These are phyloP conservation scores for Cajanus cajan DNA, from an alignment of 306 rosid species.

Conservation along the genomic window DNA sequence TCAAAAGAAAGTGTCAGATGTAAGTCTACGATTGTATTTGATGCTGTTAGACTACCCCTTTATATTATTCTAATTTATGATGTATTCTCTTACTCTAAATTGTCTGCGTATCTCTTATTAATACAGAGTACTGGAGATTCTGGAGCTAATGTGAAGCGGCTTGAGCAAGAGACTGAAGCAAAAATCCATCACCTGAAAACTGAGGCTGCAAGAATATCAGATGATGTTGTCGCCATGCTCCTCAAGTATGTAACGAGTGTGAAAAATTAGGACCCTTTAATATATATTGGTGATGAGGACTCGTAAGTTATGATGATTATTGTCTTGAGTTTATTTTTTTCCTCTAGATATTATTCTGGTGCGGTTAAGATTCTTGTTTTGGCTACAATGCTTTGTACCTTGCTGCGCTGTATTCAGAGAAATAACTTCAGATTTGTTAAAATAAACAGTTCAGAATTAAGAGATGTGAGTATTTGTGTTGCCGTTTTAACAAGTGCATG, in stretches of 20 bases:
- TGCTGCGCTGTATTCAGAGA: constrained; percentile 25
- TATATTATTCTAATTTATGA: neutral
- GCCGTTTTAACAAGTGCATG: neutral
- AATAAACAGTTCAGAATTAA: constrained; percentile 21
- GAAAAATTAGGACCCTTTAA: constrained; percentile 50
- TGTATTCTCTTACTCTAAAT: neutral
- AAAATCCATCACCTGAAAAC: constrained; percentile 65
- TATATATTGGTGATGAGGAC: constrained; percentile 28
- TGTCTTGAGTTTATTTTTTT: constrained; percentile 25
- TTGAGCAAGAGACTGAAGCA: constrained; percentile 69
- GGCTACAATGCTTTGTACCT: constrained; percentile 23
- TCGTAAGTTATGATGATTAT: constrained; percentile 31
- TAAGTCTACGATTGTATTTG: constrained; percentile 27
- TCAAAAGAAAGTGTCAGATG: constrained; percentile 80
- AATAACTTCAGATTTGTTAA: constrained; percentile 29
- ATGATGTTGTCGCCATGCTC: constrained; percentile 78
- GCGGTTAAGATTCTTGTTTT: constrained; percentile 28
- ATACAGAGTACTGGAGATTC: constrained; percentile 91
- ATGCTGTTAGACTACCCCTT: neutral
- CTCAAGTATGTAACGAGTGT: constrained; percentile 73
- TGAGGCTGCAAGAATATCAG: constrained; percentile 65
- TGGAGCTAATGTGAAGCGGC: constrained; percentile 95
- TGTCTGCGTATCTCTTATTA: constrained; percentile 5
- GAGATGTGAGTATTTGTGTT: constrained; percentile 18
- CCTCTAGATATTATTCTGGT: constrained; percentile 34